A percentile compares a stretch with the other conserved stretches of the same genome.
phyloP scores from a whole-genome alignment of 2,329 filamentous ascomycete species.

The Talaromyces sp. region DNA sequence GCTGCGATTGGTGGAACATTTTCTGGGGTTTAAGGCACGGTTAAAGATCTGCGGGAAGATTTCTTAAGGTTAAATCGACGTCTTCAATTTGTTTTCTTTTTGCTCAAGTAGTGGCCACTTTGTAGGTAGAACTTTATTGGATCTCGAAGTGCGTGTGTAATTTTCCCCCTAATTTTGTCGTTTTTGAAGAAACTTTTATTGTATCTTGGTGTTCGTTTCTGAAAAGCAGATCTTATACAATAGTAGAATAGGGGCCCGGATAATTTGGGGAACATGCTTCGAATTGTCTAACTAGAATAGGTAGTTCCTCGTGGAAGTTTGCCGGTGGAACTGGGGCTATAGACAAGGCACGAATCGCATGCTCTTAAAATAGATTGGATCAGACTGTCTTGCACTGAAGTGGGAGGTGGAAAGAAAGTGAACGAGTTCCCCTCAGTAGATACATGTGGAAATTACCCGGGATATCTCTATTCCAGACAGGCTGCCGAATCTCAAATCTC shows the following conservation, averaged over 20 bases:
- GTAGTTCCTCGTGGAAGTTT: neutral
- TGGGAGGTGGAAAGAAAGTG: neutral
- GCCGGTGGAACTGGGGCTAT: neutral
- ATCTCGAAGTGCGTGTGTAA: neutral
- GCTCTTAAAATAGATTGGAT: neutral
- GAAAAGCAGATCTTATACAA: neutral
- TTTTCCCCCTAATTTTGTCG: neutral
- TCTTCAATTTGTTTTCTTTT: neutral
- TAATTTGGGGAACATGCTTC: neutral
- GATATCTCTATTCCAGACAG: neutral
- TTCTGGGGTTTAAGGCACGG: neutral
- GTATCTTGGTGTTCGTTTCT: neutral
- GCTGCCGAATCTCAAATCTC: neutral
- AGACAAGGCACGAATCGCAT: neutral
- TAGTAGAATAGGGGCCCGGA: neutral
- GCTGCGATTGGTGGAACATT: slow-evolving; percentile 18
- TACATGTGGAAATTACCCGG: neutral
- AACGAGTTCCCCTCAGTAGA: neutral
- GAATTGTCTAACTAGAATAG: neutral
- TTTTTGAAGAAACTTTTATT: neutral
- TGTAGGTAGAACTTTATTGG: neutral
- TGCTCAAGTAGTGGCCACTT: neutral
- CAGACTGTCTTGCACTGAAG: neutral
- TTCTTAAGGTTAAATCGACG: slow-evolving; percentile 1
- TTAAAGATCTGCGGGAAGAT: neutral